Conservation (phyloP, 2,329 filamentous ascomycete genomes). For the Fusarium pseudocircinatum region DNA sequence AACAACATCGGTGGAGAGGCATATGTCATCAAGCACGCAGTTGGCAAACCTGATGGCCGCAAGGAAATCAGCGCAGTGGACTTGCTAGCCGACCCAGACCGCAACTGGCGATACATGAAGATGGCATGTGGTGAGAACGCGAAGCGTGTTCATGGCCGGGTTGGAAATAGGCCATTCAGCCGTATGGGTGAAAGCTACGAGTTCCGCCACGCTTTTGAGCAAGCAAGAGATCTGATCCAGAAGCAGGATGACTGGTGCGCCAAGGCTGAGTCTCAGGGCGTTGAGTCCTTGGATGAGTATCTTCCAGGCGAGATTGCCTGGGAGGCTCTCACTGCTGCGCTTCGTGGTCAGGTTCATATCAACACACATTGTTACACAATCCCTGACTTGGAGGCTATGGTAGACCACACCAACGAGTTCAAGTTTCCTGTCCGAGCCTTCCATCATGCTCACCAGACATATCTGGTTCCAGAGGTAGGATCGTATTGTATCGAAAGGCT, state of each 20-base stretch:
- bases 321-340: conserved; percentile 69
- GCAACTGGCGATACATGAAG: conserved; percentile 76
- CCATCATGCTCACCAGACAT: conserved; percentile 76
- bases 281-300: conserved; percentile 63
- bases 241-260: conserved; percentile 76
- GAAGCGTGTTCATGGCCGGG: conserved; percentile 67
- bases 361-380: conserved; percentile 79
- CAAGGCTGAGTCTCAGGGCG: conserved; percentile 60
- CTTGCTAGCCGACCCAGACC: conserved; percentile 72
- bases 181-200: conserved; percentile 75
- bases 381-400: conserved; percentile 74
- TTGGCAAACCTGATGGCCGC: conserved; percentile 67
- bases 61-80: conserved; percentile 70
- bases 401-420: conserved; percentile 78
- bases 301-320: conserved; percentile 70
- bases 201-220: conserved; percentile 74
- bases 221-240: conserved; percentile 64
- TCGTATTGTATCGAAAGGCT: background rate
- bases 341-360: conserved; percentile 74
- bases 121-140: conserved; percentile 80
- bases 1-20: conserved; percentile 80
- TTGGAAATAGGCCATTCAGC: conserved; percentile 64
- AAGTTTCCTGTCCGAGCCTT: conserved; percentile 73
- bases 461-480: conserved; percentile 69
- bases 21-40: conserved; percentile 73